These are phyloP conservation scores for Ascomycota sp. DNA, from an alignment of 2,329 filamentous ascomycete species.

Conservation along the genomic window DNA sequence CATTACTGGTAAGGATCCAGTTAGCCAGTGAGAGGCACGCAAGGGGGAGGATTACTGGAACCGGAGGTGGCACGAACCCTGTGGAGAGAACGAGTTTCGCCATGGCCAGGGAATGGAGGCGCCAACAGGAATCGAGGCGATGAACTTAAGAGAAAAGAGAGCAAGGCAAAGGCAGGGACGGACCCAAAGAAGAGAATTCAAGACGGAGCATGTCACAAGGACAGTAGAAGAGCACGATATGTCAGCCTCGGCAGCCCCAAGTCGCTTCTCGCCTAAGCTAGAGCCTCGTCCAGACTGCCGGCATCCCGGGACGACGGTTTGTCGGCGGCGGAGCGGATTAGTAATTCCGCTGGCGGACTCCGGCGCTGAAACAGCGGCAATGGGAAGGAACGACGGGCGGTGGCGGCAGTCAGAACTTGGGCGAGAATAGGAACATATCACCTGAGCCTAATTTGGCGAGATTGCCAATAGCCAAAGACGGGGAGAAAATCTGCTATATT, in stretches of 20 bases:
- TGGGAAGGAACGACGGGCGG: no score
- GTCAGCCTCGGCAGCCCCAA: no score
- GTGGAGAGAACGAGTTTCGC: constrained; percentile 75
- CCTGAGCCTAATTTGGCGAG: no score
- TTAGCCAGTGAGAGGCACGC: constrained; percentile 1
- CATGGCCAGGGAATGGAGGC: constrained; percentile 20
- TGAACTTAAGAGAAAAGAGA: background rate
- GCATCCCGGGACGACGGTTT: background rate
- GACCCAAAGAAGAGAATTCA: background rate
- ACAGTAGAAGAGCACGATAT: background rate
- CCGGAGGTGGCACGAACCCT: constrained; percentile 37
- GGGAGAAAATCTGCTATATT: no score
- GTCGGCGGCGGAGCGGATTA: no score
- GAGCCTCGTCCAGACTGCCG: background rate
- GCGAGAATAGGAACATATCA: no score
- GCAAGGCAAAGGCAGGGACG: background rate
- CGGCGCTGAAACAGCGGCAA: no score
- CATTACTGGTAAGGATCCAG: constrained; percentile 34
- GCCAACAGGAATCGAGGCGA: background rate
- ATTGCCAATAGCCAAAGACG: no score
- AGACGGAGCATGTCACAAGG: background rate
- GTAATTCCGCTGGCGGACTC: no score
- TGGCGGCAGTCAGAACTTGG: no score
- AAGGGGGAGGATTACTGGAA: constrained; percentile 1
- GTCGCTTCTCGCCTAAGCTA: background rate